phyloP scores from a whole-genome alignment of 1,284 basidiomycete species.

The Neotropicomus parvogracilis region DNA sequence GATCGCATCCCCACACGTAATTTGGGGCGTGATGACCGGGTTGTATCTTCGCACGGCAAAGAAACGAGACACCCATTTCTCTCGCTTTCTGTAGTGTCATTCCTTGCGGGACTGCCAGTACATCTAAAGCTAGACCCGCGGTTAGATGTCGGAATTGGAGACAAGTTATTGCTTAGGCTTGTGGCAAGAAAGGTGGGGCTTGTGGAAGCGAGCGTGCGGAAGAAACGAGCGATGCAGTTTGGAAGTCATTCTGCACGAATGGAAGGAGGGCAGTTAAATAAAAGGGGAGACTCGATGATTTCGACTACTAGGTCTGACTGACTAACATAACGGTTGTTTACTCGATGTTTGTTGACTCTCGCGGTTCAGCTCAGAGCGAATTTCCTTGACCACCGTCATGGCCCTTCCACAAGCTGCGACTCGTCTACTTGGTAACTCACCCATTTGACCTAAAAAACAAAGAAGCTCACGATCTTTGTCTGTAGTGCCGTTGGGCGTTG shows the following conservation, averaged over 20 bases:
- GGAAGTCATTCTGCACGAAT: constrained; percentile 91
- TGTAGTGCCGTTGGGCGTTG: constrained; percentile 74
- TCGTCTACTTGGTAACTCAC: constrained; percentile 44
- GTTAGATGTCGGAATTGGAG: constrained; percentile 67
- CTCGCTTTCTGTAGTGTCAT: constrained; percentile 72
- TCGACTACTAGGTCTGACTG: neutral
- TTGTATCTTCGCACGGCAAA: constrained; percentile 84
- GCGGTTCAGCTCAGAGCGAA: neutral
- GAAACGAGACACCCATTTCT: constrained; percentile 91
- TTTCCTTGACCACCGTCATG: constrained; percentile 30
- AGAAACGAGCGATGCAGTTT: constrained; percentile 97
- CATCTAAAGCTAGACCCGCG: constrained; percentile 78
- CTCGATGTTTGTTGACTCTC: constrained; percentile 19
- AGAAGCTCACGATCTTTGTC: constrained; percentile 7
- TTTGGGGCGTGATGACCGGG: constrained; percentile 89
- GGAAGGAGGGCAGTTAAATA: constrained; percentile 54
- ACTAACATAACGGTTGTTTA: constrained; percentile 28
- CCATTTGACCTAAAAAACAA: neutral
- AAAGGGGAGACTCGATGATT: constrained; percentile 46
- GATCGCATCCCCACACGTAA: constrained; percentile 87
- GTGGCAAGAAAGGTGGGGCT: constrained; percentile 69
- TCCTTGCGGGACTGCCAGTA: constrained; percentile 73
- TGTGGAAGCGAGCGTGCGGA: constrained; percentile 62
- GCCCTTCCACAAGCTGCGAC: constrained; percentile 47
- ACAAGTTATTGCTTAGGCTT: constrained; percentile 81